Evolutionary conservation across 2,329 filamentous ascomycete genomes (phyloP).

Genomic region (Arthrobotrys megalospora): DNA sequence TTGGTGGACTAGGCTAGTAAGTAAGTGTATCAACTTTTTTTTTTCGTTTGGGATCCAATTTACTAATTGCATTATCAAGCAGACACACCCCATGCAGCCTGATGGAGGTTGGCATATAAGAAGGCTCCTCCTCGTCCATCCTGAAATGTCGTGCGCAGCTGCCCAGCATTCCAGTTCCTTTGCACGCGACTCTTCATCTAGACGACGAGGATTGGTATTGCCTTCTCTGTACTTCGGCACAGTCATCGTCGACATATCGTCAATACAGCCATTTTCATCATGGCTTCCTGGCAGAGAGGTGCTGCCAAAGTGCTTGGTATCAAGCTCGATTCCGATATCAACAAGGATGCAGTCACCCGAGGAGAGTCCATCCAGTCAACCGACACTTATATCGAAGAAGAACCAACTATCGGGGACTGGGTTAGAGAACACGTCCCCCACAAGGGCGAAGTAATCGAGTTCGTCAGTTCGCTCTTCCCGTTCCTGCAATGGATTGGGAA

Average conservation of each 20-base stretch:
- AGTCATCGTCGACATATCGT: background rate
- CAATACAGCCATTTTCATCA: conserved; percentile 18
- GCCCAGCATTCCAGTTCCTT: conserved; percentile 7
- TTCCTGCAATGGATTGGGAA: conserved; percentile 89
- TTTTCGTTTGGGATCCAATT: conserved; percentile 8
- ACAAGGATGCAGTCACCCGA: conserved; percentile 37
- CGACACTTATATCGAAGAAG: conserved; percentile 85
- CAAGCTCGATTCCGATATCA: conserved; percentile 57
- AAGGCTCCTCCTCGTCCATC: conserved; percentile 23
- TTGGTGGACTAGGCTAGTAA: background rate
- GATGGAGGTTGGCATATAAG: conserved; percentile 36
- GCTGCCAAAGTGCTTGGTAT: conserved; percentile 58
- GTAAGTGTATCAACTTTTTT: background rate
- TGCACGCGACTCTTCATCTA: conserved; percentile 48
- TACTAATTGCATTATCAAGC: conserved; percentile 32
- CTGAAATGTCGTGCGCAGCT: conserved; percentile 20
- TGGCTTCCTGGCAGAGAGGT: conserved; percentile 48
- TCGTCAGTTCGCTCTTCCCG: conserved; percentile 77
- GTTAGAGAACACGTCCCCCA: conserved; percentile 76
- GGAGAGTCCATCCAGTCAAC: conserved; percentile 68
- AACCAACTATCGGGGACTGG: conserved; percentile 83
- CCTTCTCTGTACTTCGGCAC: conserved; percentile 6
- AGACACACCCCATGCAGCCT: background rate
- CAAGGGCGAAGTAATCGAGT: conserved; percentile 72
- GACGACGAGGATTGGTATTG: conserved; percentile 7